Evolutionary conservation across 768 basidiomycete species (phyloP).

Genomic region (Lentinus brumalis): DNA sequence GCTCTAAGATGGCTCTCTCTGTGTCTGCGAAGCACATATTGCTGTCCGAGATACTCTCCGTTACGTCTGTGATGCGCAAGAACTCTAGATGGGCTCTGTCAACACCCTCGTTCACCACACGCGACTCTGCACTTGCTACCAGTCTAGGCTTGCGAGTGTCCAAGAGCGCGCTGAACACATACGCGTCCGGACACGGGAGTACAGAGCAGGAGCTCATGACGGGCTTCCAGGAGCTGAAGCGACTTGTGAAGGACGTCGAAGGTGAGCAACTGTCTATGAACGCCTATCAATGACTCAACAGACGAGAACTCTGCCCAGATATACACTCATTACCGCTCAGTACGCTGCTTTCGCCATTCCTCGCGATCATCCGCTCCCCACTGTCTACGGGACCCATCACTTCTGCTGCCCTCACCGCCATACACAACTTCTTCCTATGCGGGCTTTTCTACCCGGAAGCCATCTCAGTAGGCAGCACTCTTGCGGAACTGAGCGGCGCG

Average conservation of each 20-base stretch:
- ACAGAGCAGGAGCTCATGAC: slow-evolving; percentile 86
- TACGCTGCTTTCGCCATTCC: slow-evolving; percentile 81
- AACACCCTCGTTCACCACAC: slow-evolving; percentile 56
- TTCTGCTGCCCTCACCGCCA: slow-evolving; percentile 84
- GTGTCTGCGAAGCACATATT: slow-evolving; percentile 78
- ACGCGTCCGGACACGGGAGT: slow-evolving; percentile 50
- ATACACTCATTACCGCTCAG: slow-evolving; percentile 57
- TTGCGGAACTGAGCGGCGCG: slow-evolving; percentile 84
- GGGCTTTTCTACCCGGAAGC: slow-evolving; percentile 66
- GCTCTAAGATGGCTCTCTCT: neutral
- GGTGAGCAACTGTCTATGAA: slow-evolving; percentile 41
- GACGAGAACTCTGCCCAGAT: slow-evolving; percentile 43
- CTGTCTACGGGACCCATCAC: slow-evolving; percentile 97
- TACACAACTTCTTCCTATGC: slow-evolving; percentile 87
- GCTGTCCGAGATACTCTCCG: slow-evolving; percentile 86
- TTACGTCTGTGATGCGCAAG: slow-evolving; percentile 95
- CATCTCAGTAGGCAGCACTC: slow-evolving; percentile 58
- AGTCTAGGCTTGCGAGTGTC: slow-evolving; percentile 74
- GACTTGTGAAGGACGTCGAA: slow-evolving; percentile 67
- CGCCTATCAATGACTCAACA: neutral
- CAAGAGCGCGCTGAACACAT: slow-evolving; percentile 44
- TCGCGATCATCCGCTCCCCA: slow-evolving; percentile 90
- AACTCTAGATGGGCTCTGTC: slow-evolving; percentile 95
- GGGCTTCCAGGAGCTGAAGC: slow-evolving; percentile 85
- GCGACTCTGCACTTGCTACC: slow-evolving; percentile 70